A percentile compares a stretch with the other conserved stretches of the same genome.
phyloP scores from a whole-genome alignment of 768 basidiomycete genomes.

The Lentinula sp. region DNA sequence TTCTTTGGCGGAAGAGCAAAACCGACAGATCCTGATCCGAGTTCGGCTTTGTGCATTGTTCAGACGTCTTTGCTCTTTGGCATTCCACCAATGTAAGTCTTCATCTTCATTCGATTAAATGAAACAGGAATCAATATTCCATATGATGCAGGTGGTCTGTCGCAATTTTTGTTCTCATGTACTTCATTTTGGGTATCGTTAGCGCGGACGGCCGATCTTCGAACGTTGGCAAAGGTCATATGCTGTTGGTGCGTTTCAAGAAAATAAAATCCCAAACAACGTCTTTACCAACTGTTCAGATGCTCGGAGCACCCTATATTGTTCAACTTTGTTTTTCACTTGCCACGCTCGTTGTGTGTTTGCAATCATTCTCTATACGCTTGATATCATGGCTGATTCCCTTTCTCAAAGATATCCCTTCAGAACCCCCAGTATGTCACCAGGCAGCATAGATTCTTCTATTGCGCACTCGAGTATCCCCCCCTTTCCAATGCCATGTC shows the following conservation, averaged over 20 bases:
- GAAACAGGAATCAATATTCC: background rate
- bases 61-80: slow-evolving; percentile 37
- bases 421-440: slow-evolving; percentile 20
- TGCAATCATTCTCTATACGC: background rate
- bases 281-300: slow-evolving; percentile 14
- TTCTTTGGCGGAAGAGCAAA: slow-evolving; percentile 33
- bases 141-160: slow-evolving; percentile 25
- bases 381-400: background rate
- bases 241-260: slow-evolving; percentile 16
- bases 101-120: background rate
- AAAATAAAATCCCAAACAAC: background rate
- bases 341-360: slow-evolving; percentile 22
- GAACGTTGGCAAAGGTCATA: slow-evolving; percentile 12
- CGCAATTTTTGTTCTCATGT: slow-evolving; percentile 28
- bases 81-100: slow-evolving; percentile 31
- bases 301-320: slow-evolving; percentile 29
- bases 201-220: slow-evolving; percentile 12
- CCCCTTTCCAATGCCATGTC: slow-evolving; percentile 10
- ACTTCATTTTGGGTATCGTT: slow-evolving; percentile 21
- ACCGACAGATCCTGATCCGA: slow-evolving; percentile 27
- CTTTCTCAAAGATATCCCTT: slow-evolving; percentile 15
- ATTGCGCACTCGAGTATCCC: slow-evolving; percentile 20
- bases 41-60: slow-evolving; percentile 31
- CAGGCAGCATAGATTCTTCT: slow-evolving; percentile 18
- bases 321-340: slow-evolving; percentile 22